phyloP scores from a whole-genome alignment of 2,329 filamentous ascomycete genomes.

The Alternaria metachromatica region DNA sequence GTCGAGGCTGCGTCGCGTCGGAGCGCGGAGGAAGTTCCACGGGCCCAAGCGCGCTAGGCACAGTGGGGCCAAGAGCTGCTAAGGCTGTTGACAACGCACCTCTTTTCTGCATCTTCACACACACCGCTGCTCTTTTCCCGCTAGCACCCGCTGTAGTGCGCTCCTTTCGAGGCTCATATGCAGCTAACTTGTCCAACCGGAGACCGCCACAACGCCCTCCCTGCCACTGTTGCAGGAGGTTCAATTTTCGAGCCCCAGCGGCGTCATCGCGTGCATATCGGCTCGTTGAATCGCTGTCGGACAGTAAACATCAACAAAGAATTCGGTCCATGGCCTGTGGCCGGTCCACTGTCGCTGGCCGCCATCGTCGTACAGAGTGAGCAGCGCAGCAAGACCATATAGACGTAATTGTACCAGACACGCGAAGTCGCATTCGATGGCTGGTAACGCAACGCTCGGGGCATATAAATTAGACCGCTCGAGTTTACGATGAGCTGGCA shows the following conservation, averaged over 20 bases:
- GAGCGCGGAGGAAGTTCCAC: constrained; percentile 2
- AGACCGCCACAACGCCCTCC: constrained; percentile 39
- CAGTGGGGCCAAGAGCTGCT: neutral
- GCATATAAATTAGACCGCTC: constrained; percentile 45
- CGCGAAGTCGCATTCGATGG: constrained; percentile 30
- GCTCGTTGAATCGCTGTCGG: constrained; percentile 19
- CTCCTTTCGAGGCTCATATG: constrained; percentile 29
- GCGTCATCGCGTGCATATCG: constrained; percentile 30
- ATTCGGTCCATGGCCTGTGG: constrained; percentile 19
- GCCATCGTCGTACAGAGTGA: constrained; percentile 24
- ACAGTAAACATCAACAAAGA: constrained; percentile 15
- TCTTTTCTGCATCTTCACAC: constrained; percentile 15
- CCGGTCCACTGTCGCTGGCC: constrained; percentile 17
- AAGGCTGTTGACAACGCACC: constrained; percentile 14
- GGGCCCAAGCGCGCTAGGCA: constrained; percentile 3
- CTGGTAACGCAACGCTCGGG: constrained; percentile 34
- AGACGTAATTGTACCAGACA: constrained; percentile 30
- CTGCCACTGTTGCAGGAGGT: constrained; percentile 35
- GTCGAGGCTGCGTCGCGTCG: constrained; percentile 1
- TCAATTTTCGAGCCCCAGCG: constrained; percentile 28
- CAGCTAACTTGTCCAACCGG: constrained; percentile 41
- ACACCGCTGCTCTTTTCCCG: constrained; percentile 16
- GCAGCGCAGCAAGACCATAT: constrained; percentile 21
- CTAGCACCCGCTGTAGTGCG: constrained; percentile 18
- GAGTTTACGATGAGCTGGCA: constrained; percentile 40